Evolutionary conservation across 2,329 filamentous ascomycete species (phyloP).

Genomic region (Sarocladium oryzae): DNA sequence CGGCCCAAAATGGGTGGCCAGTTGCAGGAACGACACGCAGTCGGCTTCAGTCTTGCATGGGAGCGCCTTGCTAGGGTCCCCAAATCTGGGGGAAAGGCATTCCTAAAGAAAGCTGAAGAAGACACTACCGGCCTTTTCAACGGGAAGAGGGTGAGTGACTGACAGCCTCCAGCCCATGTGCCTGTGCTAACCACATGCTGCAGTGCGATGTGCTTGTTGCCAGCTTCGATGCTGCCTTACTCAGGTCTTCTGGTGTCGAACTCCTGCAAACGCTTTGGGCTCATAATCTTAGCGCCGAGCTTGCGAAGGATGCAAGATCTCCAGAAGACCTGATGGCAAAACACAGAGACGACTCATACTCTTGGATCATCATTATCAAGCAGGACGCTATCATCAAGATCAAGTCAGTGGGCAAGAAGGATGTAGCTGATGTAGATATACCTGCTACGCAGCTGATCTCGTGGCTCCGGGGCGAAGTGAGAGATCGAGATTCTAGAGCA

Average conservation of each 20-base stretch:
- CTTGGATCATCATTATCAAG: slow-evolving; percentile 86
- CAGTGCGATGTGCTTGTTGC: slow-evolving; percentile 86
- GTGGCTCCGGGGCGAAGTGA: slow-evolving; percentile 76
- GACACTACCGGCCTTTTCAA: slow-evolving; percentile 55
- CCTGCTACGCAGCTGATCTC: slow-evolving; percentile 64
- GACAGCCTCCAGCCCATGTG: slow-evolving; percentile 10
- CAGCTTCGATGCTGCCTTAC: slow-evolving; percentile 71
- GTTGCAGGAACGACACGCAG: slow-evolving; percentile 66
- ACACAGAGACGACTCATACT: slow-evolving; percentile 71
- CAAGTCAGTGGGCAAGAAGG: slow-evolving; percentile 69
- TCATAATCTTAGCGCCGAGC: slow-evolving; percentile 79
- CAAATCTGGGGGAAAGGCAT: slow-evolving; percentile 47
- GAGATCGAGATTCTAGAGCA: slow-evolving; percentile 65
- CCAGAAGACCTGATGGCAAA: slow-evolving; percentile 72
- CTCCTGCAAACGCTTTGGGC: slow-evolving; percentile 75
- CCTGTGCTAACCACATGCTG: background rate
- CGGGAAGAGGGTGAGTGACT: slow-evolving; percentile 52
- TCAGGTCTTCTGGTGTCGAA: slow-evolving; percentile 70
- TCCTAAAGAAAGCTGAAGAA: slow-evolving; percentile 64
- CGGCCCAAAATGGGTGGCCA: slow-evolving; percentile 60
- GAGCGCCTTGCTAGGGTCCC: slow-evolving; percentile 68
- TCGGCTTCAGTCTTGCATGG: slow-evolving; percentile 88
- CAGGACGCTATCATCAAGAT: slow-evolving; percentile 71
- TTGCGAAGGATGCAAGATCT: slow-evolving; percentile 72
- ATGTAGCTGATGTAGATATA: slow-evolving; percentile 69